phyloP scores from a whole-genome alignment of 2,329 filamentous ascomycete species.

The Colletotrichum graminicola region DNA sequence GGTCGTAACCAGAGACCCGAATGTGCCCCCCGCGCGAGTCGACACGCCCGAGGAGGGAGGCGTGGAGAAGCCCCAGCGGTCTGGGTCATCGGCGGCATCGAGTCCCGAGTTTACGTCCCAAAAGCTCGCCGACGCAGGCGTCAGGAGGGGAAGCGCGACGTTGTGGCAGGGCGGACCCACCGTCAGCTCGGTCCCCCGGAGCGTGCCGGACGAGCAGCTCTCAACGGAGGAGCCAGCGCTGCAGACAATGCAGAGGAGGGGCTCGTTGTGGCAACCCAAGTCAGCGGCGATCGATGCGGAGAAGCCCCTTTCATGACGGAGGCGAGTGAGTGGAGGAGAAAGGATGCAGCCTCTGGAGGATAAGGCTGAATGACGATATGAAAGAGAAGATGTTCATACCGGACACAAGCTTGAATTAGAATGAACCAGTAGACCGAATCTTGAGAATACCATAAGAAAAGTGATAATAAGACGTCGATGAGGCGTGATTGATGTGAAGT shows the following conservation, averaged over 20 bases:
- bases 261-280: conserved; percentile 33
- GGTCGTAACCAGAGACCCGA: conserved; percentile 14
- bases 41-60: conserved; percentile 13
- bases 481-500: neutral
- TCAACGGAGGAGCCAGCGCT: neutral
- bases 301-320: conserved; percentile 18
- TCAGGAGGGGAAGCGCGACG: conserved; percentile 25
- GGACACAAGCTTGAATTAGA: neutral
- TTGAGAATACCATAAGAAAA: neutral
- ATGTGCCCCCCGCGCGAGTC: conserved; percentile 17
- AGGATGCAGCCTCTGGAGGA: too few species aligned
- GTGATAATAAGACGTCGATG: neutral
- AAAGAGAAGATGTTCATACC: conserved; percentile 13
- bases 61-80: neutral
- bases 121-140: conserved; percentile 17
- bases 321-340: neutral
- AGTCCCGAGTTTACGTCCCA: conserved; percentile 35
- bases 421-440: neutral
- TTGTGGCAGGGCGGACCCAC: conserved; percentile 24
- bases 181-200: conserved; percentile 23
- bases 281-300: neutral
- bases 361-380: conserved; percentile 4
- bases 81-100: conserved; percentile 12
- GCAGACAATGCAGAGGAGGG: neutral
- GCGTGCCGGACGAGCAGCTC: conserved; percentile 19